Evolutionary conservation across 2,329 filamentous ascomycete genomes (phyloP).

Genomic region (Drechmeria coniospora): DNA sequence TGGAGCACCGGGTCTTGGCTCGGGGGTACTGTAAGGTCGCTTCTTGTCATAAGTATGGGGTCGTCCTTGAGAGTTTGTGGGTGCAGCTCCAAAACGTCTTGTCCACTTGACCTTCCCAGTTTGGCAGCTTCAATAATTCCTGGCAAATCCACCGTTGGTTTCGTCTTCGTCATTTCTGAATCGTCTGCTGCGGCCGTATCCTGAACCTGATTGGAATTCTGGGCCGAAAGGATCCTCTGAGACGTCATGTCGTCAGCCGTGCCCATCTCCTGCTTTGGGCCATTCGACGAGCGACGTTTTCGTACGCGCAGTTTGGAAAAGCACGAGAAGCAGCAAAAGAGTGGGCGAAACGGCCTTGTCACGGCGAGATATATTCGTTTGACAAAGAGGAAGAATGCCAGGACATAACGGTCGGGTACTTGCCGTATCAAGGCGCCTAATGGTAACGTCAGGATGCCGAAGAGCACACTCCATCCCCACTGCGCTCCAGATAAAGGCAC

Average conservation of each 20-base stretch:
- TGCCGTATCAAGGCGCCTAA: conserved; percentile 31
- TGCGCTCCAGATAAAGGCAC: conserved; percentile 43
- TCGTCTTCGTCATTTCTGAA: conserved; percentile 2
- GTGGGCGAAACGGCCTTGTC: conserved; percentile 7
- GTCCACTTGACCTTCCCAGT: conserved; percentile 9
- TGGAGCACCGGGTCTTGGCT: conserved; percentile 23
- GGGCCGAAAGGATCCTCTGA: too few species aligned
- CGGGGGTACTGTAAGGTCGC: conserved; percentile 17
- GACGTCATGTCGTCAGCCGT: conserved; percentile 9
- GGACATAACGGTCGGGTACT: conserved; percentile 20
- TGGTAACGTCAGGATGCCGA: conserved; percentile 52
- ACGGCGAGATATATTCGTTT: conserved; percentile 6
- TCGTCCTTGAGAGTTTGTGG: conserved; percentile 24
- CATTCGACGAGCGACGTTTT: conserved; percentile 9
- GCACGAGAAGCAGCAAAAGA: conserved; percentile 5
- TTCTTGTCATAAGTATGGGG: conserved; percentile 17
- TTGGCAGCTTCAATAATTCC: conserved; percentile 17
- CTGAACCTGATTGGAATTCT: background rate
- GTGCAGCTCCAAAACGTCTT: conserved; percentile 22
- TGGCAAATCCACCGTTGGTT: conserved; percentile 13
- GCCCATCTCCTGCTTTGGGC: conserved; percentile 10
- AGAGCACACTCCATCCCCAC: conserved; percentile 55
- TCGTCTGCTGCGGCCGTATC: background rate
- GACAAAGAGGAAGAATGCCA: conserved; percentile 12
- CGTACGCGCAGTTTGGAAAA: conserved; percentile 8